Evolutionary conservation across 371 early-diverging fungal species (phyloP), one percentile per base, ranked within the genome.

Genomic region (Fennellomyces sp.): DNA sequence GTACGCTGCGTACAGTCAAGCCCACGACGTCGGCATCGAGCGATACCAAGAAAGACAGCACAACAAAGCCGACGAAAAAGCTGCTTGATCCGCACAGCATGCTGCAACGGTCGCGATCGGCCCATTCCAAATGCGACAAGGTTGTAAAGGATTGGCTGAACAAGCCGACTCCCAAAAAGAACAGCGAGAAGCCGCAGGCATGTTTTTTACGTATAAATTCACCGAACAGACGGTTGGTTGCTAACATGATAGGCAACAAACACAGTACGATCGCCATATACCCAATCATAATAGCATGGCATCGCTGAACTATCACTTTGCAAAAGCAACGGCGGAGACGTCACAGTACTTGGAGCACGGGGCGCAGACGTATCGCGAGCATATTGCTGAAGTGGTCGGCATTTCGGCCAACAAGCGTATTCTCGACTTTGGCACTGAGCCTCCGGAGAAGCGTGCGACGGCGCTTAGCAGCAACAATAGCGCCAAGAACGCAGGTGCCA

Each of bases 371-470:
- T 88, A 91, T 66, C 88, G 90, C 27, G 88, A 90, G 48, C 79
- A 88, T 58, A 69, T 95, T 5, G 96, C 95, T 5, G 70, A 82
- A 31, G 95, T 94, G 0, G 88, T 88, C 52, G 94, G 94, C 2
- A 71, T 95, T 80, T 5, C 73, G 85, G 61, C 58, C 19, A 83
- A 87, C 58, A 79, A 88, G 58, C 87, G 94, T 30, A 91, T 94
- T 36, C 70, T 95, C 5, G 72, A 85, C 5, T 95, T 94, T 70
- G 76, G 82, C 38, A 79, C 81, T 15, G 88, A 88, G 49, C 4
- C 45, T 8, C 45, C 45, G 23, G 23, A 45, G 7, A 45, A 23
- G n/a, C 2, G 13, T 39, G 80, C 93, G 33, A 13, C 45, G 4
- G 15, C 58, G 1, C 58, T 28, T 8, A 52, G 5, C 31, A 49